phyloP scores from a whole-genome alignment of 2,329 filamentous ascomycete species.

The Aureobasidium vineae region DNA sequence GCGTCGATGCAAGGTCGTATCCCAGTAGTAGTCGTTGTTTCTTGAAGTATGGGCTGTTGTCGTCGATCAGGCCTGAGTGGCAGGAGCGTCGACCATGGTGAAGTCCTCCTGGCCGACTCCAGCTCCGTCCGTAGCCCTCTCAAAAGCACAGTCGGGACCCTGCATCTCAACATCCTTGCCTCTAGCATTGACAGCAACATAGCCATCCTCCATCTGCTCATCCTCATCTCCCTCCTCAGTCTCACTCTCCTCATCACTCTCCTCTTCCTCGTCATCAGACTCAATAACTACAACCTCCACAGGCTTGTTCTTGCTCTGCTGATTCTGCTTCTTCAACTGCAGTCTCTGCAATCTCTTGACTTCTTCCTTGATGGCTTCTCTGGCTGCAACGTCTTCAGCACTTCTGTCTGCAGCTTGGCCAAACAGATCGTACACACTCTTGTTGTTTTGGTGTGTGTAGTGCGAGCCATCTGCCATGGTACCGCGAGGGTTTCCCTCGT shows the following conservation, averaged over 20 bases:
- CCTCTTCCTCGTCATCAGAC: constrained; percentile 31
- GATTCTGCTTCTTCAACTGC: neutral
- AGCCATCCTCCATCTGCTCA: constrained; percentile 11
- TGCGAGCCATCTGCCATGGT: neutral
- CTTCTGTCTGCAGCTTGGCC: neutral
- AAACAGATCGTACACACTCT: neutral
- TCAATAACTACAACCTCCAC: constrained; percentile 28
- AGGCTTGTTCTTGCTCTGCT: neutral
- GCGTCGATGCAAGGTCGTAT: neutral
- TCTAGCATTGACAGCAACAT: neutral
- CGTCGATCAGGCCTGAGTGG: neutral
- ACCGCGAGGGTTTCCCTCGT: neutral
- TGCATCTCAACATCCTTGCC: neutral
- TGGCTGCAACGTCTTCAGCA: neutral
- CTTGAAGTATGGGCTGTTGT: no score
- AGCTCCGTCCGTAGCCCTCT: neutral
- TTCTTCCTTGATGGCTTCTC: neutral
- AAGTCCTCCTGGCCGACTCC: neutral
- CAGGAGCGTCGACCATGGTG: constrained; percentile 6
- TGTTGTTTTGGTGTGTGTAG: neutral
- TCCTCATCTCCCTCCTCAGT: neutral
- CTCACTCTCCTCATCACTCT: constrained; percentile 14
- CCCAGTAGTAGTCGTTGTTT: neutral
- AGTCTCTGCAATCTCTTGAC: neutral
- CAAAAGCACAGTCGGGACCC: neutral